These are phyloP conservation scores for Alisma plantagoaquatica DNA, from an alignment of 106 monocot genomes.

Conservation along the genomic window DNA sequence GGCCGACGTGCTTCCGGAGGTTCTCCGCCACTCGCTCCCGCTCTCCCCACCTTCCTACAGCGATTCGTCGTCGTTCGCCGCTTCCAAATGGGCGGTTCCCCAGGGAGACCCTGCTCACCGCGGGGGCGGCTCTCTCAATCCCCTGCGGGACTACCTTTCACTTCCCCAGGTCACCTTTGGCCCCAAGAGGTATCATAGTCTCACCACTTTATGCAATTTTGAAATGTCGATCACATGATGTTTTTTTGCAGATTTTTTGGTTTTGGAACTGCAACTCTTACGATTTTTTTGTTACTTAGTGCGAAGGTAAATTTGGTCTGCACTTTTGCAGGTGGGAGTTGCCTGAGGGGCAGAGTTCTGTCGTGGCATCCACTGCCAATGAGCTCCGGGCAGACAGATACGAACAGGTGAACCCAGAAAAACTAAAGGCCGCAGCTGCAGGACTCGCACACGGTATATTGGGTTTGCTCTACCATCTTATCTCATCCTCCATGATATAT, in stretches of 20 bases:
- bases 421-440: conserved; percentile 38
- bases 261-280: too few relatives aligned
- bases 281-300: too few relatives aligned
- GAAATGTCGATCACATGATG: too few relatives aligned
- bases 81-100: conserved; percentile 54
- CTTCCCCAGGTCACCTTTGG: conserved; percentile 90
- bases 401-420: conserved; percentile 27
- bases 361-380: conserved; percentile 60
- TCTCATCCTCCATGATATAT: too few relatives aligned
- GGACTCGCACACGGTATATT: conserved; percentile 36
- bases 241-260: too few relatives aligned
- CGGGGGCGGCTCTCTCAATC: conserved; percentile 34
- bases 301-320: too few relatives aligned
- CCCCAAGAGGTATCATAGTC: conserved; percentile 81
- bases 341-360: conserved; percentile 30
- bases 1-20: conserved; percentile 82
- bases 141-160: conserved; percentile 57
- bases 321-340: conserved; percentile 62
- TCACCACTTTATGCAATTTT: too few relatives aligned
- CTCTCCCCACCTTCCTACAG: conserved; percentile 17
- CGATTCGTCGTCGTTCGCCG: conserved; percentile 14
- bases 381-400: conserved; percentile 45
- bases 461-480: too few relatives aligned
- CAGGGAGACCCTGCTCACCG: conserved; percentile 8
- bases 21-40: conserved; percentile 91